phyloP scores from a whole-genome alignment of 1,284 basidiomycete species.

The Ustilago curta region DNA sequence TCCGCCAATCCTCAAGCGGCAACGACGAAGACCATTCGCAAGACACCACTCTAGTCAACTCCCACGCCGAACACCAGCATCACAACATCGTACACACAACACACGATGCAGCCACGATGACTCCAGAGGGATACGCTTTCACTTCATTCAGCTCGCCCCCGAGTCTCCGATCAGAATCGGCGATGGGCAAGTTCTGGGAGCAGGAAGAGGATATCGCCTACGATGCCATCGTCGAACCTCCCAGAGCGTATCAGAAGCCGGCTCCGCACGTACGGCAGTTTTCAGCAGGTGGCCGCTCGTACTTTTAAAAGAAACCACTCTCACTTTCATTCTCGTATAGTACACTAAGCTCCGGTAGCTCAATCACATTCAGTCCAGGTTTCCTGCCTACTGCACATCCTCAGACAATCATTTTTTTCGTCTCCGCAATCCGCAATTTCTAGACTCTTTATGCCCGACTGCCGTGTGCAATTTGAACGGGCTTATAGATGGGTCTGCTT shows the following conservation, averaged over 20 bases:
- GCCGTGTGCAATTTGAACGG: no score
- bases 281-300: no score
- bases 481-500: background rate
- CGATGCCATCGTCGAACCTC: constrained; percentile 7
- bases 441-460: no score
- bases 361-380: background rate
- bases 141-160: constrained; percentile 6
- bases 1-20: background rate
- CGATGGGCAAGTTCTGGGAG: constrained; percentile 3
- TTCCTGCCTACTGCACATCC: no score
- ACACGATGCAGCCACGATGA: background rate
- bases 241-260: constrained; percentile 17
- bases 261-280: background rate
- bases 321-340: no score
- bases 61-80: constrained; percentile 3
- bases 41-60: constrained; percentile 26
- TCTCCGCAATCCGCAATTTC: no score
- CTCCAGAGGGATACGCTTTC: constrained; percentile 26
- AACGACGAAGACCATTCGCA: constrained; percentile 5
- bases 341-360: background rate
- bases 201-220: constrained; percentile 7
- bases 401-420: no score
- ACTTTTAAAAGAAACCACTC: no score
- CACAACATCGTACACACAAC: constrained; percentile 10
- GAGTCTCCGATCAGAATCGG: background rate